Base-by-base conservation (phyloP, 164 flowering plant species). In the Hamamelis virginiana region DNA sequence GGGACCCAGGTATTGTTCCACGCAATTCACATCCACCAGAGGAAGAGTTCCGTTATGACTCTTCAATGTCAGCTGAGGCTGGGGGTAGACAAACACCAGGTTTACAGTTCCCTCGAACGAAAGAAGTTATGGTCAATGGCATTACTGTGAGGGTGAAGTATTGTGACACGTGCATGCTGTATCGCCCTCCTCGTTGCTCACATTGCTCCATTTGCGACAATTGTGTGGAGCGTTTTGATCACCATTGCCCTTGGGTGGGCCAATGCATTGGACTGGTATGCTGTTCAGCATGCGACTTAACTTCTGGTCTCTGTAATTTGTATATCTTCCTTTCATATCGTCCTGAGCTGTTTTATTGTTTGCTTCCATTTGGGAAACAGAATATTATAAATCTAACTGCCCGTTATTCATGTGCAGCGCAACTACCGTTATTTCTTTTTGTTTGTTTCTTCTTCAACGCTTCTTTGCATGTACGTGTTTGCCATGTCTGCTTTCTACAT, bases 181-280 rank as follows among this genome's bases (percentile, higher is more conserved):
- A 89, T 78, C 91, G 97, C 16, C 96, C 97, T 76, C 96, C 97
- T 18, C 92, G 97, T 52, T 92, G 97, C 78, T 92, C 97, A 3
- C 97, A 92, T 76, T 92, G 98, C 75, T 88, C 95, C 62, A 89
- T 92, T 68, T 92, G 98, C 76, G 85, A 93, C 76, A 93, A 93
- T 59, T 94, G 98, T 81, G 92, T 94, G 48, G 96, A 94, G 69
- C 91, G 94, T 28, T 94, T 94, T 82, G 98, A 94, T 78, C 98
- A 94, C 70, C 97, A 94, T 75, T 94, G 98, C 86, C 97, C 97
- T 41, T 94, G 98, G 98, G 98, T 94, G 65, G 98, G 98, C 60
- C 98, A 94, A 58, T 94, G 98, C 80, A 84, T 94, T 73, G 98
- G 96, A 80, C 68, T 80, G 97, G 98, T 94, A 87, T 66, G 76